Conservation (phyloP, 768 basidiomycete genomes). For the Amanita molliuscula region DNA sequence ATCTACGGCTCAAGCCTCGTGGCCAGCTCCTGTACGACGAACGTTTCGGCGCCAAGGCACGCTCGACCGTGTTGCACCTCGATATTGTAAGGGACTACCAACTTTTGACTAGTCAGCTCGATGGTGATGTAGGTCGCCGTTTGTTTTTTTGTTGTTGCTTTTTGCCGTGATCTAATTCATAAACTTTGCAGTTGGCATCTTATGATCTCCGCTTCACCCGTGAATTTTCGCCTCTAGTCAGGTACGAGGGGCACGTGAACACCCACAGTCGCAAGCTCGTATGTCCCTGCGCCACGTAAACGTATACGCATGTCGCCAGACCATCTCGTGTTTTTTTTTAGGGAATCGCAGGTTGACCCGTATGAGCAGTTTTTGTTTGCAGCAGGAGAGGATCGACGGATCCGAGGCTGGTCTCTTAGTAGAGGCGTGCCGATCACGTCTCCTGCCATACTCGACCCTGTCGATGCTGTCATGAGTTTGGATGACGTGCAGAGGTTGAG, state of each 20-base stretch:
- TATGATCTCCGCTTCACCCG: conserved; percentile 54
- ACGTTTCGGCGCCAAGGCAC: conserved; percentile 18
- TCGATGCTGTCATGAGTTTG: neutral
- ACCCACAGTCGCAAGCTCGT: conserved; percentile 41
- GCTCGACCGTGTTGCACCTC: conserved; percentile 45
- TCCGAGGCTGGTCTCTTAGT: conserved; percentile 61
- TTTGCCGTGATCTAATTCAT: neutral
- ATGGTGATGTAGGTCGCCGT: conserved; percentile 41
- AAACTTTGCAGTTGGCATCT: conserved; percentile 36
- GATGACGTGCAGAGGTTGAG: neutral
- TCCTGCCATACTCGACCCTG: neutral
- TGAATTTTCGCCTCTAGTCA: conserved; percentile 29
- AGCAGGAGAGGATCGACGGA: conserved; percentile 52
- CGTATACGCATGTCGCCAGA: too few species aligned
- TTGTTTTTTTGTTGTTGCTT: neutral
- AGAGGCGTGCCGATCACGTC: conserved; percentile 24
- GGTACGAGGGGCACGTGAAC: conserved; percentile 51
- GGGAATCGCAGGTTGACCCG: conserved; percentile 55
- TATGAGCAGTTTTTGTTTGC: conserved; percentile 51
- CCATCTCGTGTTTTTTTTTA: conserved; percentile 14
- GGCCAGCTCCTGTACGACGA: conserved; percentile 30
- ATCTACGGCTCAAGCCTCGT: conserved; percentile 32
- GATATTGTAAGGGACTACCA: conserved; percentile 37
- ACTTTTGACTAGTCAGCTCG: conserved; percentile 46
- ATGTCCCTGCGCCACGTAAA: conserved; percentile 15